phyloP scores from a whole-genome alignment of 2,329 filamentous ascomycete species.

The Corynespora cassiicola region DNA sequence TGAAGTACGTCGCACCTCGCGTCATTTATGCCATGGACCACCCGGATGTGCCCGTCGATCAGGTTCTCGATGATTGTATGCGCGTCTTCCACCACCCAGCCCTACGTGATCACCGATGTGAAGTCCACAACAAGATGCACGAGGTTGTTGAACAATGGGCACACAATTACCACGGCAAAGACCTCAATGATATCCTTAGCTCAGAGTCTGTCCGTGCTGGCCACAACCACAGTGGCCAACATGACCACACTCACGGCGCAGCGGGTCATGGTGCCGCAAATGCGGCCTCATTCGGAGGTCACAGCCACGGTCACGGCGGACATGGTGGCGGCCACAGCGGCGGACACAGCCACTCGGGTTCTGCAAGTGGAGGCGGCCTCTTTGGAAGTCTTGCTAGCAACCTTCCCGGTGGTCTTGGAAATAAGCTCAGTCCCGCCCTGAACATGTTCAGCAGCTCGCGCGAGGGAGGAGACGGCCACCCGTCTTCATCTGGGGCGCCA shows the following conservation, averaged over 20 bases:
- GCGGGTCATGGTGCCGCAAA: constrained; percentile 37
- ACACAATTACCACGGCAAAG: constrained; percentile 69
- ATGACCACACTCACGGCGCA: constrained; percentile 40
- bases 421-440: constrained; percentile 22
- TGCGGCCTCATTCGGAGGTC: constrained; percentile 26
- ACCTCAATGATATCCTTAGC: constrained; percentile 77
- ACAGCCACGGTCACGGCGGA: constrained; percentile 17
- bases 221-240: constrained; percentile 70
- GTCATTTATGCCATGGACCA: constrained; percentile 95
- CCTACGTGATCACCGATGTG: constrained; percentile 74
- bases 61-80: constrained; percentile 82
- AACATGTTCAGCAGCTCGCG: constrained; percentile 27
- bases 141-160: constrained; percentile 83
- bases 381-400: constrained; percentile 26
- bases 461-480: constrained; percentile 24
- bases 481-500: constrained; percentile 16
- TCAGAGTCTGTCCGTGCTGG: constrained; percentile 84
- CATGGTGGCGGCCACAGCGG: constrained; percentile 22
- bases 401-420: constrained; percentile 24
- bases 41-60: constrained; percentile 78
- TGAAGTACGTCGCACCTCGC: constrained; percentile 87
- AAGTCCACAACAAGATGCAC: constrained; percentile 90
- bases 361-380: constrained; percentile 25
- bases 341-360: constrained; percentile 17
- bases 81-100: constrained; percentile 91